Conservation (phyloP, 1,284 basidiomycete genomes). For the Sporisorium reilianum region DNA sequence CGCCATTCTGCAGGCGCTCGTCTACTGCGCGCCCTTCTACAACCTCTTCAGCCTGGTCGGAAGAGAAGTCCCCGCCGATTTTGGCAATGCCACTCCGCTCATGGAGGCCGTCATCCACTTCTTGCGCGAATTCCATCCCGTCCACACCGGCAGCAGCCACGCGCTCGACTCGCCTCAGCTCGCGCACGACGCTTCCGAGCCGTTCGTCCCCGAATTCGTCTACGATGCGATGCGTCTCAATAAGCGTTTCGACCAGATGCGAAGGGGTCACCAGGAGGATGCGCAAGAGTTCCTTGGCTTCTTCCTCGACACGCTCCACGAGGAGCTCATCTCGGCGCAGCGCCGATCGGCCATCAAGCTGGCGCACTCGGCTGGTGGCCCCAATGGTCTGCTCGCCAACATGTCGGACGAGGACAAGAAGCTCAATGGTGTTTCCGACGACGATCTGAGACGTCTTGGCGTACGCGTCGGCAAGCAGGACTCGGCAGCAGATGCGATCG, state of each 20-base stretch:
- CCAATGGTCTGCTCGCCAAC: slow-evolving; percentile 36
- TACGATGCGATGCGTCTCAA: slow-evolving; percentile 96
- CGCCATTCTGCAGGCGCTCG: slow-evolving; percentile 87
- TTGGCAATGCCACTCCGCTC: slow-evolving; percentile 77
- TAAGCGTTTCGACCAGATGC: slow-evolving; percentile 91
- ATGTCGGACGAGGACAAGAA: slow-evolving; percentile 48
- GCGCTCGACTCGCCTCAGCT: slow-evolving; percentile 25
- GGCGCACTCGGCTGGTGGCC: slow-evolving; percentile 64
- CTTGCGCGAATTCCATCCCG: slow-evolving; percentile 78
- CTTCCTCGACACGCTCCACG: slow-evolving; percentile 93
- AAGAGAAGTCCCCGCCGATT: slow-evolving; percentile 72
- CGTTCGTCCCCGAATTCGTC: slow-evolving; percentile 88
- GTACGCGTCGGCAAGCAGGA: slow-evolving; percentile 31
- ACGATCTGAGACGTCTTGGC: slow-evolving; percentile 37
- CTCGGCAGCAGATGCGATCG: slow-evolving; percentile 15
- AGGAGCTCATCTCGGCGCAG: slow-evolving; percentile 83
- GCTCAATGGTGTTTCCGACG: slow-evolving; percentile 46
- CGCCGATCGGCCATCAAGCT: slow-evolving; percentile 68
- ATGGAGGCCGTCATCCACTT: slow-evolving; percentile 86
- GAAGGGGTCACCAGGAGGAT: slow-evolving; percentile 95
- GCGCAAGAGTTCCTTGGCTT: slow-evolving; percentile 99
- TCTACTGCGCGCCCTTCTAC: slow-evolving; percentile 89
- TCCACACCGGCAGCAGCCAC: slow-evolving; percentile 33
- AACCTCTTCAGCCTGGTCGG: slow-evolving; percentile 81
- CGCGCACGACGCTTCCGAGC: slow-evolving; percentile 63